These are phyloP conservation scores for Prunus kanzakura DNA, from an alignment of 306 rosid genomes.

Conservation along the genomic window DNA sequence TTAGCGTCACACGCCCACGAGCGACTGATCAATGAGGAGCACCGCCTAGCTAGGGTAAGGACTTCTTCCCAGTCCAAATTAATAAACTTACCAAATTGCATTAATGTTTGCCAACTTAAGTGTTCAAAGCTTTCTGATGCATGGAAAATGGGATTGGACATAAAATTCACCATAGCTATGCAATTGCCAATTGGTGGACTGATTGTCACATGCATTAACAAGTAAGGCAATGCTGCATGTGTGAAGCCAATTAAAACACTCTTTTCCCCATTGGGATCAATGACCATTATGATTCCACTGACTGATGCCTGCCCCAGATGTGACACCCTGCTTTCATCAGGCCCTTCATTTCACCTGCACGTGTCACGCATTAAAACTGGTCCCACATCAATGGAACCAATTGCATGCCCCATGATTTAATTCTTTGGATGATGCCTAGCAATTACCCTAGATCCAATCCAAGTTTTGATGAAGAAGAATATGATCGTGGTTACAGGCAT, in stretches of 20 bases:
- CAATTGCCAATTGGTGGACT: background rate
- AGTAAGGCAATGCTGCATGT: background rate
- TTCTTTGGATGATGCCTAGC: background rate
- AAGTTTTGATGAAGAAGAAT: background rate
- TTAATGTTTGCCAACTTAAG: background rate
- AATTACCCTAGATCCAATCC: no score
- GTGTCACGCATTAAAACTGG: slow-evolving; percentile 20
- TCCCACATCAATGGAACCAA: slow-evolving; percentile 13
- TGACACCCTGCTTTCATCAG: slow-evolving; percentile 16
- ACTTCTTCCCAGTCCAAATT: no score
- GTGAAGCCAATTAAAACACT: background rate
- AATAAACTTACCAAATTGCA: background rate
- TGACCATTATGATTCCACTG: background rate
- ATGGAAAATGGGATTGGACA: background rate
- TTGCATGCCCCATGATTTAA: background rate
- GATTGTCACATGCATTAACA: background rate
- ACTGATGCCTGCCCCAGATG: background rate
- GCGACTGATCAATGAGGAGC: no score
- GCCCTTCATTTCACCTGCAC: slow-evolving; percentile 11
- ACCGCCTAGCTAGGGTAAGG: no score
- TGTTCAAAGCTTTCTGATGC: background rate
- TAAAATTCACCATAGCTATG: background rate
- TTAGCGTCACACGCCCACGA: no score
- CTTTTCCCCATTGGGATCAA: background rate
- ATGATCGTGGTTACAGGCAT: background rate